Base-by-base conservation (phyloP, 2,329 filamentous ascomycete genomes). In the Botryotinia narcissicola region DNA sequence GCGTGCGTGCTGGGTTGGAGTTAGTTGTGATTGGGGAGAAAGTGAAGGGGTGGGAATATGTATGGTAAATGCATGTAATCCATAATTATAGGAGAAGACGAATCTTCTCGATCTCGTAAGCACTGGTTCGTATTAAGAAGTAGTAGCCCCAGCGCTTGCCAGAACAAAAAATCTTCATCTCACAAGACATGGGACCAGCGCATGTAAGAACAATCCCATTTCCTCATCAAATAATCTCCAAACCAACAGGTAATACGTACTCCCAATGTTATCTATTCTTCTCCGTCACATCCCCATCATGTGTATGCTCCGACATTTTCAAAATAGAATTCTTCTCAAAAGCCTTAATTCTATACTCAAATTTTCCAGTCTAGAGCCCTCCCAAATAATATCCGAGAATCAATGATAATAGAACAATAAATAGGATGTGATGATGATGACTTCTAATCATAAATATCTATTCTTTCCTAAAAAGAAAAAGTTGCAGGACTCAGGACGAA, bases 1-100 rank as follows among this genome's bases (percentile, higher is more conserved):
- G 88, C 86, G 75, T 86, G 82, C 66, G 87, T 81, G 75, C 89
- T 81, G 44, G 29, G 37, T 66, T 12, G 16, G 20, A 32, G 16
- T 57, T n/a, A 59, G 48, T 22, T 46, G 25, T 20, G 18, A 22
- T 48, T 46, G 18, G 5, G 1, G 22, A 16, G 9, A 57, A 9
- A 29, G 12, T 22, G 20, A 20, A 14, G 20, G 14, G 5, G 10
- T 5, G 54, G 16, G 9, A 10, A 46, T 4, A 37, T 5, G 9
- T 67, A 22, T 25, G 14, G 22, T 9, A 4, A 25, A 32, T 35
- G 10, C n/a, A 29, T 14, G 25, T 14, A 16, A 46, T 25, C 8
- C 42, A 67, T n/a, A 8, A n/a, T 54, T 3, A 3, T 6, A 14
- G 6, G 0, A 29, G 20, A 22, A 57, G n/a, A 9, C 3, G 10